Conservation (phyloP, 352 stramenopile species). For the Phytophthora pisi region DNA sequence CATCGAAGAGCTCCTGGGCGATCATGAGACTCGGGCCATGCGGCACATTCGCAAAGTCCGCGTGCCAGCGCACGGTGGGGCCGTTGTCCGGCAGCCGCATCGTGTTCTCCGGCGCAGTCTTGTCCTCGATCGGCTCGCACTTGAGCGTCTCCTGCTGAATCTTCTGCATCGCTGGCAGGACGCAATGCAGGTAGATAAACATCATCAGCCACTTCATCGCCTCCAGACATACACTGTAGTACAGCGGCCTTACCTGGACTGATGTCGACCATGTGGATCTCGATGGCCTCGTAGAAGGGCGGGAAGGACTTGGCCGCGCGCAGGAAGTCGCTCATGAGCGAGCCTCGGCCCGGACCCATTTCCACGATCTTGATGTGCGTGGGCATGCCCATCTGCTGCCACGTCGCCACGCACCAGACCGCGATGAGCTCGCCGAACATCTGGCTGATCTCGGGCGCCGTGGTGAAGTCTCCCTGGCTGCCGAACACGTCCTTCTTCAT, state of each 20-base stretch:
- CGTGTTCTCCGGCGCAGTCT: constrained; percentile 36
- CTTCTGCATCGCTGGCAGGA: constrained; percentile 68
- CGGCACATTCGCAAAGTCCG: constrained; percentile 81
- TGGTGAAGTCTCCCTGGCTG: constrained; percentile 93
- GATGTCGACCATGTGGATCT: constrained; percentile 93
- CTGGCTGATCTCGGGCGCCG: constrained; percentile 93
- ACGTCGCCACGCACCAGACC: constrained; percentile 93
- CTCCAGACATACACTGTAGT: neutral
- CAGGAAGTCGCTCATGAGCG: constrained; percentile 94
- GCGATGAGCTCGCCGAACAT: constrained; percentile 94
- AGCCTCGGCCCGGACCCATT: constrained; percentile 92
- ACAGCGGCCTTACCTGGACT: constrained; percentile 54
- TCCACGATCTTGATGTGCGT: constrained; percentile 87
- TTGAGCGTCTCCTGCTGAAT: constrained; percentile 90
- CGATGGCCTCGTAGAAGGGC: constrained; percentile 82
- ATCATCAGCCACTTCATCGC: constrained; percentile 7
- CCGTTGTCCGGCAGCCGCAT: constrained; percentile 59
- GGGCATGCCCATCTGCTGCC: constrained; percentile 88
- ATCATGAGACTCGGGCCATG: constrained; percentile 89
- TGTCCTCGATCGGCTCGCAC: constrained; percentile 48
- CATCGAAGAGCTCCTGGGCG: constrained; percentile 95
- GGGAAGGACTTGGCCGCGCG: constrained; percentile 88
- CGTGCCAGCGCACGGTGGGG: constrained; percentile 83
- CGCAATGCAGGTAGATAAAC: constrained; percentile 5
- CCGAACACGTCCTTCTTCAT: constrained; percentile 94